Conservation (phyloP, 768 basidiomycete genomes). For the Lactarius evosmus region DNA sequence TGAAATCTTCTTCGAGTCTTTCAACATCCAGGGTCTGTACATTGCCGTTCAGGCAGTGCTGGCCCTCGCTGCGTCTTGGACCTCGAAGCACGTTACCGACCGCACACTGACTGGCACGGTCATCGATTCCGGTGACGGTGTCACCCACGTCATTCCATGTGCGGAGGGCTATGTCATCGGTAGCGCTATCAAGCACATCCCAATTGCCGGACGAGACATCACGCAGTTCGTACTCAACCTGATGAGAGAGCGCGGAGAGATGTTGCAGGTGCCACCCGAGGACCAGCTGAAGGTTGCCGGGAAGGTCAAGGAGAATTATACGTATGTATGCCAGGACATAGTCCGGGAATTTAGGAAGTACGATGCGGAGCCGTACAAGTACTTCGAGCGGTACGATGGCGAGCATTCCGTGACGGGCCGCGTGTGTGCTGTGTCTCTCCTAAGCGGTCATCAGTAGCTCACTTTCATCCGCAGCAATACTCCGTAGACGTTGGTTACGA, state of each 20-base stretch:
- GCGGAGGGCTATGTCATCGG: conserved; percentile 99
- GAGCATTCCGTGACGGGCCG: conserved; percentile 91
- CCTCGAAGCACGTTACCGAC: conserved; percentile 83
- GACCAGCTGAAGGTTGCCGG: conserved; percentile 90
- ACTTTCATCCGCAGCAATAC: conserved; percentile 66
- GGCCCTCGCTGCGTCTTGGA: conserved; percentile 96
- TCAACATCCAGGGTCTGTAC: conserved; percentile 98
- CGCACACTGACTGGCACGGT: conserved; percentile 95
- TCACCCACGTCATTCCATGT: conserved; percentile 94
- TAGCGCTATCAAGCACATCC: conserved; percentile 97
- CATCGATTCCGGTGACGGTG: conserved; percentile 98
- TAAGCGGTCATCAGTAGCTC: conserved; percentile 7
- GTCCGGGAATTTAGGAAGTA: conserved; percentile 99
- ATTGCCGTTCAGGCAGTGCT: conserved; percentile 99
- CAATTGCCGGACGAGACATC: conserved; percentile 97
- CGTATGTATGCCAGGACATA: conserved; percentile 98
- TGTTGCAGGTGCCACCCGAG: conserved; percentile 85
- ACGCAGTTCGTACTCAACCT: conserved; percentile 94
- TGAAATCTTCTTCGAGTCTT: conserved; percentile 99
- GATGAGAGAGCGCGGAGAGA: conserved; percentile 93
- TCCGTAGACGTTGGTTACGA: conserved; percentile 94
- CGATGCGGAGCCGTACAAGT: conserved; percentile 92
- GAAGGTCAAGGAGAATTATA: conserved; percentile 96
- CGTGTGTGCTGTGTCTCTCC: conserved; percentile 45
- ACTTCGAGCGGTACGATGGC: conserved; percentile 90